phyloP scores from a whole-genome alignment of 306 rosid species.

The Trichosanthes truncata region DNA sequence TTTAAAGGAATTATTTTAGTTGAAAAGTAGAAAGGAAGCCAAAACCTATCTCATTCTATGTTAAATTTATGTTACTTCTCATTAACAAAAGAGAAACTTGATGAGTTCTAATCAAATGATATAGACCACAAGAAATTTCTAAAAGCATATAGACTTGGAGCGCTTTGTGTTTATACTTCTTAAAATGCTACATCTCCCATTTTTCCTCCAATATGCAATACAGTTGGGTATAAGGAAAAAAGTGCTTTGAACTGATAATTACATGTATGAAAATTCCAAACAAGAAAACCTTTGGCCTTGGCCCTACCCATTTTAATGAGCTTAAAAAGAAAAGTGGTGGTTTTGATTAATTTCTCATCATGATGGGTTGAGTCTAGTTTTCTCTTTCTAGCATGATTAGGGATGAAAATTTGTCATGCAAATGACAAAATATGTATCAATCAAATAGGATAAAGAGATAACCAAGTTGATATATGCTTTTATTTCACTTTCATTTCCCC shows the following conservation, averaged over 20 bases:
- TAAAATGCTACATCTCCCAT: background rate
- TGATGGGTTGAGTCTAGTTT: background rate
- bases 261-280: background rate
- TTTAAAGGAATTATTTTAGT: background rate
- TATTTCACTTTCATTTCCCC: background rate
- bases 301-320: background rate
- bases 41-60: background rate
- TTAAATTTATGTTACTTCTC: background rate
- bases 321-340: background rate
- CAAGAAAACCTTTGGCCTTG: background rate
- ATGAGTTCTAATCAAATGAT: too few relatives aligned
- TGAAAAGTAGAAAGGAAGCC: background rate
- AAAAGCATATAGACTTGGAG: too few relatives aligned
- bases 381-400: slow-evolving; percentile 12
- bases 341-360: background rate
- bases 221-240: background rate
- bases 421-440: slow-evolving; percentile 5
- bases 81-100: too few relatives aligned
- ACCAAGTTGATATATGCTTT: background rate
- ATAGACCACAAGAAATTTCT: too few relatives aligned
- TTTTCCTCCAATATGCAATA: background rate
- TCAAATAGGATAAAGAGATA: background rate
- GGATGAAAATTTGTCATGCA: slow-evolving; percentile 11
- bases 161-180: background rate
- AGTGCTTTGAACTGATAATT: background rate